phyloP scores from a whole-genome alignment of 129 eudicot genomes.

The Chrysanthemum makinoi region DNA sequence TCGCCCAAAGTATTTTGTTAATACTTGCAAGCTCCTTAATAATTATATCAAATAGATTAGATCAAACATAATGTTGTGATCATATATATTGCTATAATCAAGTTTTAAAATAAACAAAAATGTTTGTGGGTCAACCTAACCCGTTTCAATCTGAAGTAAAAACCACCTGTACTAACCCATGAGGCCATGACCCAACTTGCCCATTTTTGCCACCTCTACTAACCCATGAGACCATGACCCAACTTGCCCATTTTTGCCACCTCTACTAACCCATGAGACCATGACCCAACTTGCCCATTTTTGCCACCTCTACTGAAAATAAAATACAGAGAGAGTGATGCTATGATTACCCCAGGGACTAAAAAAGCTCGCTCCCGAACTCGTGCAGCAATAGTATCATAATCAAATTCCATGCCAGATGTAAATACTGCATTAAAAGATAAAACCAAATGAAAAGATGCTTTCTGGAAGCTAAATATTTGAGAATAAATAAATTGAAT shows the following conservation, averaged over 20 bases:
- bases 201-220: slow-evolving; percentile 1
- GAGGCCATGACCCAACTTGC: neutral
- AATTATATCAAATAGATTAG: no score
- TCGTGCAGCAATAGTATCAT: slow-evolving; percentile 88
- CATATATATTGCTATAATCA: no score
- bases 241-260: slow-evolving; percentile 6
- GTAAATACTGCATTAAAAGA: slow-evolving; percentile 71
- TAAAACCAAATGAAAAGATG: neutral
- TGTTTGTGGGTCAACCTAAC: no score
- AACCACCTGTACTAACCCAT: no score
- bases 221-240: no score
- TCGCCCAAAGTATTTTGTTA: no score
- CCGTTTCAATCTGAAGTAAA: no score
- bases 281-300: neutral
- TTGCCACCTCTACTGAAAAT: slow-evolving; percentile 15
- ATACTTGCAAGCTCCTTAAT: no score
- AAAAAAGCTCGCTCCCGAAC: slow-evolving; percentile 94
- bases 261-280: no score
- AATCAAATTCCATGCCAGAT: slow-evolving; percentile 76
- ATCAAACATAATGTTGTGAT: no score
- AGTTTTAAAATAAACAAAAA: no score
- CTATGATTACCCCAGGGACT: slow-evolving; percentile 70
- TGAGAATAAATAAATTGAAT: neutral
- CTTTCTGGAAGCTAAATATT: slow-evolving; percentile 3
- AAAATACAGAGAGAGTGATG: slow-evolving; percentile 7